These are phyloP conservation scores for Colletotrichum lentis DNA, from an alignment of 2,329 filamentous ascomycete species.

Conservation along the genomic window DNA sequence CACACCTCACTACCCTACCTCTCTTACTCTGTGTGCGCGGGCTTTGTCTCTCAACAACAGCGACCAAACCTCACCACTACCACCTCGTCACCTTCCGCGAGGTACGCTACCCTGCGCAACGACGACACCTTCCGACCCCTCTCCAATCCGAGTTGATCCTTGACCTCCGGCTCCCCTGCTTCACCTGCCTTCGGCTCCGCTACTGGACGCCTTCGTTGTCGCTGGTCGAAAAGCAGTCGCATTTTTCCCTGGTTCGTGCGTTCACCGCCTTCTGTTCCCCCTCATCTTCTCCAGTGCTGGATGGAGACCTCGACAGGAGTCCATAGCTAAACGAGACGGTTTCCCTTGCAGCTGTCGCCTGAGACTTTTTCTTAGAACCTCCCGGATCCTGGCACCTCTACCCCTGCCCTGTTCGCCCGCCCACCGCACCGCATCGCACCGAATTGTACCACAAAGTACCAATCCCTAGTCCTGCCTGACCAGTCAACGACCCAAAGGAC, in stretches of 20 bases:
- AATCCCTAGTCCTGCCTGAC: constrained; percentile 32
- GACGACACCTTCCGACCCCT: constrained; percentile 12
- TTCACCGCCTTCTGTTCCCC: constrained; percentile 37
- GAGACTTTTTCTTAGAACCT: constrained; percentile 36
- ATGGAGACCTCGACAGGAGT: constrained; percentile 32
- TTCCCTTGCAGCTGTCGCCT: constrained; percentile 32
- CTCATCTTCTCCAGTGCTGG: constrained; percentile 34
- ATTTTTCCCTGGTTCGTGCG: constrained; percentile 36
- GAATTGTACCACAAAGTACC: constrained; percentile 23
- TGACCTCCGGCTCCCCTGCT: constrained; percentile 35
- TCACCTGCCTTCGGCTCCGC: constrained; percentile 28
- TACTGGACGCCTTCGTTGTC: constrained; percentile 28
- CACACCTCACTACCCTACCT: background rate
- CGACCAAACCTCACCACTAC: background rate
- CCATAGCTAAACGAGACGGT: constrained; percentile 37
- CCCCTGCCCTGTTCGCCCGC: constrained; percentile 33
- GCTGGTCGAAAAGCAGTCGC: constrained; percentile 35
- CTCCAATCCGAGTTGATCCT: constrained; percentile 30
- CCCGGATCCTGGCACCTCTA: constrained; percentile 32
- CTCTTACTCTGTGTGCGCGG: background rate
- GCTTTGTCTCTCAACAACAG: background rate
- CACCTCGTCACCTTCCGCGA: constrained; percentile 1
- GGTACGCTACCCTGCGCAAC: background rate
- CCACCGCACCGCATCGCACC: constrained; percentile 28
- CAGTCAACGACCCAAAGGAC: constrained; percentile 35